These are phyloP conservation scores for Salvia splendens DNA, from an alignment of 257 asterid genomes.

Conservation along the genomic window DNA sequence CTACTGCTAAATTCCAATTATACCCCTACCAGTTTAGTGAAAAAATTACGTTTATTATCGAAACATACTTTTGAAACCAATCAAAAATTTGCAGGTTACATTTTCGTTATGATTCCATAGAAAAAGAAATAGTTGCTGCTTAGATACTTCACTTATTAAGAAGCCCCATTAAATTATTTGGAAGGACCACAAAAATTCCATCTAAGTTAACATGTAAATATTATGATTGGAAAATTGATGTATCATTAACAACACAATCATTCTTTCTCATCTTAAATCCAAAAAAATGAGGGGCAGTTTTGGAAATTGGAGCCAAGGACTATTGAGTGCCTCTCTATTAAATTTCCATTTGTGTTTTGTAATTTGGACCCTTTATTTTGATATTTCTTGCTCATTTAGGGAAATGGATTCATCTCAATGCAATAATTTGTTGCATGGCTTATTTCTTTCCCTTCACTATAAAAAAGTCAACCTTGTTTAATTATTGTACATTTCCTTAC, in stretches of 20 bases:
- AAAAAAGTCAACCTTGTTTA: slow-evolving; percentile 6
- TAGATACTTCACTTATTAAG: slow-evolving; percentile 1
- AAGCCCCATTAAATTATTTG: background rate
- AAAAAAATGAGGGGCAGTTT: slow-evolving; percentile 1
- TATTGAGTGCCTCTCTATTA: slow-evolving; percentile 23
- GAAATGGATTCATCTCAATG: background rate
- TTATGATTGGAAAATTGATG: slow-evolving; percentile 35
- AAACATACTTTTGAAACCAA: background rate
- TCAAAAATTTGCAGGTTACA: background rate
- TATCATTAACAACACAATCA: slow-evolving; percentile 38
- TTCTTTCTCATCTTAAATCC: slow-evolving; percentile 25
- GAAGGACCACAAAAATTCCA: slow-evolving; percentile 26
- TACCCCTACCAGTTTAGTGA: background rate
- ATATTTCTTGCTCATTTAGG: slow-evolving; percentile 6
- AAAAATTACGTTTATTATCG: background rate
- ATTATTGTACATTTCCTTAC: background rate
- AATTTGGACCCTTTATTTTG: slow-evolving; percentile 13
- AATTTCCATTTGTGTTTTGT: background rate
- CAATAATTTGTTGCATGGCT: slow-evolving; percentile 3
- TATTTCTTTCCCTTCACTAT: background rate
- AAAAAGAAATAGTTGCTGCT: background rate
- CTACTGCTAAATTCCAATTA: background rate
- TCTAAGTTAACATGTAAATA: slow-evolving; percentile 16
- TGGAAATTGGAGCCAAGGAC: slow-evolving; percentile 17
- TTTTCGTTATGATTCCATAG: background rate